Evolutionary conservation across 805 yeast species (phyloP), one percentile per base, ranked within the genome.

Genomic region (Metschnikowia similis): DNA sequence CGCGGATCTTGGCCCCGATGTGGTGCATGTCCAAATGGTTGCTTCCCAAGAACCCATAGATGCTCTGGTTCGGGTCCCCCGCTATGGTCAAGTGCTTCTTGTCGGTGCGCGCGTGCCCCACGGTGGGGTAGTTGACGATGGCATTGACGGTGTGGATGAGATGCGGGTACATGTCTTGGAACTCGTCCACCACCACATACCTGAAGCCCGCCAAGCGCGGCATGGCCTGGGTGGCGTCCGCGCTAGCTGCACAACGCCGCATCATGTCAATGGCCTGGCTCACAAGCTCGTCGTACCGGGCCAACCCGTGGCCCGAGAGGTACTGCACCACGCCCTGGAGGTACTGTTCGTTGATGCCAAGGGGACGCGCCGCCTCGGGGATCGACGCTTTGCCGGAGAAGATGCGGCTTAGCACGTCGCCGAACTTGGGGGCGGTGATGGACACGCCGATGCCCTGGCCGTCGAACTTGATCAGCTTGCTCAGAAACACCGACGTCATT

Each of bases 61-160:
- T 83, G 47, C 86, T 76, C 64, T 87, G 92, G 60, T 81, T 74
- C 1, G 82, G 79, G 64, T 87, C 92, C 1, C 91, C 91, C 4
- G 89, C 85, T 16, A 86, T 63, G 1, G 84, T 76, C 34, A 87
- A 58, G 61, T 86, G 90, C 47, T 79, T 74, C 17, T 35, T 39
- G 2, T 58, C 56, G 7, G 50, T 51, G 4, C 49, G 42, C 6
- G 17, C 49, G 13, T 28, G 35, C 3, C 51, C 62, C 5, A 40
- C 30, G 3, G 68, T 63, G 6, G 72, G 74, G 52, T 71, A 70
- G 0, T 73, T 54, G 2, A 80, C 65, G 1, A 70, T 60, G 4
- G 63, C 59, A 39, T 58, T 55, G 4, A 84, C 65, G 2, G 85
- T 61, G 16, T 72, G 71, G 27, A 79, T 57, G 17, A 85, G 65